phyloP scores from a whole-genome alignment of 1,139 yeast genomes.

The Sugiyamaella paludigena region DNA sequence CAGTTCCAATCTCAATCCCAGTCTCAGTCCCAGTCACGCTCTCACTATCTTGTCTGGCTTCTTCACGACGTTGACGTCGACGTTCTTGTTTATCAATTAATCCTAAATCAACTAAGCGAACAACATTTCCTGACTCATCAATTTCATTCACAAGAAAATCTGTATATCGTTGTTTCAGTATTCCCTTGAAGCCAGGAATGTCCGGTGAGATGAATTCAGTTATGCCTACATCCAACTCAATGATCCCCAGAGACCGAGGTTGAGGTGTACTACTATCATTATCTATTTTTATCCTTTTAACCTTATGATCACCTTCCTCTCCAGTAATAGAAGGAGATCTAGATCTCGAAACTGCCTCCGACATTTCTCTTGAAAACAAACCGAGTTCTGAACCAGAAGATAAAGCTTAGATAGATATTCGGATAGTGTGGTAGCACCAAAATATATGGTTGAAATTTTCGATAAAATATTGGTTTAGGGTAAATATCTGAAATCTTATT shows the following conservation, averaged over 20 bases:
- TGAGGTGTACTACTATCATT: neutral
- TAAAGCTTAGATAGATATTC: too few relatives aligned
- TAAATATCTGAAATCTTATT: too few relatives aligned
- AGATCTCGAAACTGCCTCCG: too few relatives aligned
- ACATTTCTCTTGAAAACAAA: too few relatives aligned
- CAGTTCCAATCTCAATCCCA: conserved; percentile 23
- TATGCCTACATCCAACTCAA: conserved; percentile 82
- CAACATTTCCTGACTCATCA: conserved; percentile 61
- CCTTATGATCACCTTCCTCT: too few relatives aligned
- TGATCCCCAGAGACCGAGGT: conserved; percentile 34
- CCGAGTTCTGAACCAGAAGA: too few relatives aligned
- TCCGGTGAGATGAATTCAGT: conserved; percentile 59
- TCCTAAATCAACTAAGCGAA: conserved; percentile 75
- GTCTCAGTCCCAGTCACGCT: conserved; percentile 36
- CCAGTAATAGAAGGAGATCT: too few relatives aligned
- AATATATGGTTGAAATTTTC: too few relatives aligned
- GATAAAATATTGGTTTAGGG: too few relatives aligned
- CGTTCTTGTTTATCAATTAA: conserved; percentile 55
- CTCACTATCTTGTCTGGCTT: conserved; percentile 43
- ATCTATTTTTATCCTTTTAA: too few relatives aligned
- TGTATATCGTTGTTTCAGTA: conserved; percentile 84
- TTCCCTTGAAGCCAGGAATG: conserved; percentile 68
- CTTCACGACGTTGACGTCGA: conserved; percentile 47
- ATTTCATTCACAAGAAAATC: conserved; percentile 94
- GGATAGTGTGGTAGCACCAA: too few relatives aligned